Conservation (phyloP, 129 eudicot species). For the Pittosporum tobira region DNA sequence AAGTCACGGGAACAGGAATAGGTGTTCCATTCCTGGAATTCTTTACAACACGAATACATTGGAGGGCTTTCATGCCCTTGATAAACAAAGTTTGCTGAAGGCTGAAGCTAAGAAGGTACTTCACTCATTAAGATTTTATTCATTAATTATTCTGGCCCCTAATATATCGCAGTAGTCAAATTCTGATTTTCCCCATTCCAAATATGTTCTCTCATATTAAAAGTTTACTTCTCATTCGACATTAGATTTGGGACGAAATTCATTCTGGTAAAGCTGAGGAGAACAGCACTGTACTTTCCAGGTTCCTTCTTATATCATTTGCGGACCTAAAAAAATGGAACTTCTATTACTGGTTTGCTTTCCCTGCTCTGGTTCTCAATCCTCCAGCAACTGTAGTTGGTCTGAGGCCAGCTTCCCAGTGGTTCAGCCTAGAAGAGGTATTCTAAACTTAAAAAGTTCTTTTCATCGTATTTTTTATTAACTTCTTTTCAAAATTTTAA, state of each 20-base stretch:
- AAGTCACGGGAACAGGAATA: conserved; percentile 66
- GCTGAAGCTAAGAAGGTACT: conserved; percentile 73
- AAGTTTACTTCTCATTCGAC: conserved; percentile 7
- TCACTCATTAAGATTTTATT: not conserved
- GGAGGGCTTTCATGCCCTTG: conserved; percentile 64
- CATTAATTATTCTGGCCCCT: no score
- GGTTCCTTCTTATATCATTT: conserved; percentile 77
- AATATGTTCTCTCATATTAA: not conserved
- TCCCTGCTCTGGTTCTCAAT: conserved; percentile 73
- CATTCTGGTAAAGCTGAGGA: conserved; percentile 68
- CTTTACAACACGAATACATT: conserved; percentile 77
- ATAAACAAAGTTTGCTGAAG: conserved; percentile 50
- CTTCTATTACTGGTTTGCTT: conserved; percentile 75
- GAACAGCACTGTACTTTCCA: conserved; percentile 48
- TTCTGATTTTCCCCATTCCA: not conserved
- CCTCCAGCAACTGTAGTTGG: conserved; percentile 73
- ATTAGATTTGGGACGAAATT: conserved; percentile 81
- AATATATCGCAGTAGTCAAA: not conserved
- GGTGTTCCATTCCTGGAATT: conserved; percentile 70
- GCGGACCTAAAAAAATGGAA: conserved; percentile 82
- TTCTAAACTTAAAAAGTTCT: not conserved
- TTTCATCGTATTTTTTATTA: not conserved
- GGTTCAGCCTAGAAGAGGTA: conserved; percentile 73
- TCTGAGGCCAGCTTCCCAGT: conserved; percentile 70
- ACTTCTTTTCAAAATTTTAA: not conserved